Base-by-base conservation (phyloP, 2,329 filamentous ascomycete genomes). In the Lachnellula suecica region DNA sequence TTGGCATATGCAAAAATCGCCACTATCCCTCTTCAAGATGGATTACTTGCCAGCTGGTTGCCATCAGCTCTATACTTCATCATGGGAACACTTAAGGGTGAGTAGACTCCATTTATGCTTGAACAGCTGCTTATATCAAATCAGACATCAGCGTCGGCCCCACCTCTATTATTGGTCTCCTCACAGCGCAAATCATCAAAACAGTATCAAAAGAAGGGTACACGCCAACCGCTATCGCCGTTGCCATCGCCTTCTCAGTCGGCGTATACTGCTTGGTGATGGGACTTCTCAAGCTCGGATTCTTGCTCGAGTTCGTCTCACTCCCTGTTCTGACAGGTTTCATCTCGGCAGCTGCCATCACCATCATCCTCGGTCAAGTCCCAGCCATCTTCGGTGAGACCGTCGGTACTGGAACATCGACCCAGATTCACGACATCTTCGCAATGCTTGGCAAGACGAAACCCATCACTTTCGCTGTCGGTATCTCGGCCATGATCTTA, bases 231-330 rank as follows among this genome's bases (percentile, higher is more conserved):
- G 74, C 79, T 25, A 81, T 87, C 25, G 79, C 83, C 2, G 80
- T 81, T 0, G 82, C 82, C 6, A 76, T 86, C 2, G 81, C 83
- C 17, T 77, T 87, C 65, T 81, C 83, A 69, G 82, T 85, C 54
- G 84, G 84, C 0, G 72, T 85, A 3, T 85, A 82, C 60, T 72
- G 77, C 13, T 73, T 87, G 23, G 72, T 76, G n/a, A 70, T 87
- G 2, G 84, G 83, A 0, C 71, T 86, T 1, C 71, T 86, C 17
- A 84, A 83, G 45, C 76, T 86, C 3, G 83, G 83, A 1, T 87
- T 85, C 62, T 71, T 87, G 2, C 75, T 87, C 19, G 82, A 87
- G 53, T 86, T 85, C 60, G 81, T 87, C 59, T 86, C 83, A 0
- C 75, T 83, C 1, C 83, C 83, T 0, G 81, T 87, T 1, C 74